Conservation (phyloP, 2,329 filamentous ascomycete species). For the Fusarium ambrosium region DNA sequence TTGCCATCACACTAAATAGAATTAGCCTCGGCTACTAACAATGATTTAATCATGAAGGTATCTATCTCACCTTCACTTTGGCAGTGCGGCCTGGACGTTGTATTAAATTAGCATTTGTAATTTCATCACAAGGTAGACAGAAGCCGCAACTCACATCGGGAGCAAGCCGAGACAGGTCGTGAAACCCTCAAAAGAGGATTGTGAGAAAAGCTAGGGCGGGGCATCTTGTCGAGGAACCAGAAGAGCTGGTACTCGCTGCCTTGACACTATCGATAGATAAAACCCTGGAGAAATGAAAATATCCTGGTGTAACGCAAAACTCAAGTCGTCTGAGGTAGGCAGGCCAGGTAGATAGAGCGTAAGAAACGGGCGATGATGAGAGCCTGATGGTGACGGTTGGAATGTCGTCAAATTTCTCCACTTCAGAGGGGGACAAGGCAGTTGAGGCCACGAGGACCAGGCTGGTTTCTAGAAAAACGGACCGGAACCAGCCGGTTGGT, state of each 20-base stretch:
- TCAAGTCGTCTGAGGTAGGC: not conserved
- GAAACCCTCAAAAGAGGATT: constrained; percentile 79
- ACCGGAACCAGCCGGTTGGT: constrained; percentile 23
- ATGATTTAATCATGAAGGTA: not conserved
- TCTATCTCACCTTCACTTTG: constrained; percentile 81
- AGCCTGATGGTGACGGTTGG: constrained; percentile 31
- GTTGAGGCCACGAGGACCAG: constrained; percentile 35
- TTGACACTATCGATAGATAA: not conserved
- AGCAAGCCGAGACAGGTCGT: constrained; percentile 84
- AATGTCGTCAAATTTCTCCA: constrained; percentile 46
- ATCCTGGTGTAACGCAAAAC: not conserved
- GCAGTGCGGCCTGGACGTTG: constrained; percentile 74
- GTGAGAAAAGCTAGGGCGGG: constrained; percentile 63
- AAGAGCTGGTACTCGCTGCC: not conserved
- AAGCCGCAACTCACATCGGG: constrained; percentile 69
- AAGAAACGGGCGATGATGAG: constrained; percentile 27
- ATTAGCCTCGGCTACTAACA: constrained; percentile 18
- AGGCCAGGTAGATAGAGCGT: constrained; percentile 12
- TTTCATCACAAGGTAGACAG: not conserved
- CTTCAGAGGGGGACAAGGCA: constrained; percentile 32
- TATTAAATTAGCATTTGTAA: constrained; percentile 8
- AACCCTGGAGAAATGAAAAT: not conserved
- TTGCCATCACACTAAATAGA: constrained; percentile 87
- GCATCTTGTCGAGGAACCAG: constrained; percentile 51
- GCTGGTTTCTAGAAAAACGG: constrained; percentile 30